Percentiles rank a stretch among this genome's conserved stretches.
phyloP scores from a whole-genome alignment of 139 green algal genomes.

The Coccomyxa sp. region DNA sequence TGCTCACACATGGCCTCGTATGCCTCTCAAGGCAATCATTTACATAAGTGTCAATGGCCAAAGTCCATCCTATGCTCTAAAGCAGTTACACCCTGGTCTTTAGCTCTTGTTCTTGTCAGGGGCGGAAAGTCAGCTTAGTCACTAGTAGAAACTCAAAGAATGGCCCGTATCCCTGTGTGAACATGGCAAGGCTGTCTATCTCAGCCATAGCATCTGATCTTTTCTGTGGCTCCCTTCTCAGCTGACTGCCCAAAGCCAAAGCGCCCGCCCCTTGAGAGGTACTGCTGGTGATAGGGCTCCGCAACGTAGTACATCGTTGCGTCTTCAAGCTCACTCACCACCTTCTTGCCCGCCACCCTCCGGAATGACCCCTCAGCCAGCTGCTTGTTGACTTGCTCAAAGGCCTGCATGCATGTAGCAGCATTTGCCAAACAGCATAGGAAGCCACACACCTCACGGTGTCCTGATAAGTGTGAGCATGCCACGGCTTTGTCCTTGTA shows the following conservation, averaged over 20 bases:
- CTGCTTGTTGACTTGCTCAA: conserved; percentile 46
- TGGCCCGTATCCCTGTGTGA: too few relatives aligned
- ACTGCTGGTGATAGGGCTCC: conserved; percentile 58
- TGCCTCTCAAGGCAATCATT: too few relatives aligned
- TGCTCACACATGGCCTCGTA: too few relatives aligned
- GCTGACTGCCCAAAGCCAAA: conserved; percentile 60
- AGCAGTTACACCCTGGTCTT: too few relatives aligned
- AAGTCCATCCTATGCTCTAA: too few relatives aligned
- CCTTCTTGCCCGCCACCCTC: conserved; percentile 40
- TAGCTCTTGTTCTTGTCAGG: too few relatives aligned
- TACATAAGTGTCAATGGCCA: too few relatives aligned
- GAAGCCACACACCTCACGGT: not conserved
- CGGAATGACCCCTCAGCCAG: conserved; percentile 35
- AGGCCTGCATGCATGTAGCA: conserved; percentile 17
- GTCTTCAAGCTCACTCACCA: conserved; percentile 55
- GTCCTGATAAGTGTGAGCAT: not conserved
- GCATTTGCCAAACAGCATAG: not conserved
- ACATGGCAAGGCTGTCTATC: too few relatives aligned
- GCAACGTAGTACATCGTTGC: conserved; percentile 51
- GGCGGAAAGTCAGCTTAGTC: too few relatives aligned
- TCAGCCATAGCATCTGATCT: conserved; percentile 68
- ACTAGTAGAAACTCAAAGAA: too few relatives aligned
- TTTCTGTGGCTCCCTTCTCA: conserved; percentile 67
- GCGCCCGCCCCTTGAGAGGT: conserved; percentile 67
- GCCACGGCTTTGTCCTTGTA: not conserved